A percentile compares a stretch with the other conserved stretches of the same genome.
These are phyloP conservation scores for Phyllosticta citribraziliensis DNA, from an alignment of 2,329 filamentous ascomycete species.

Conservation along the genomic window DNA sequence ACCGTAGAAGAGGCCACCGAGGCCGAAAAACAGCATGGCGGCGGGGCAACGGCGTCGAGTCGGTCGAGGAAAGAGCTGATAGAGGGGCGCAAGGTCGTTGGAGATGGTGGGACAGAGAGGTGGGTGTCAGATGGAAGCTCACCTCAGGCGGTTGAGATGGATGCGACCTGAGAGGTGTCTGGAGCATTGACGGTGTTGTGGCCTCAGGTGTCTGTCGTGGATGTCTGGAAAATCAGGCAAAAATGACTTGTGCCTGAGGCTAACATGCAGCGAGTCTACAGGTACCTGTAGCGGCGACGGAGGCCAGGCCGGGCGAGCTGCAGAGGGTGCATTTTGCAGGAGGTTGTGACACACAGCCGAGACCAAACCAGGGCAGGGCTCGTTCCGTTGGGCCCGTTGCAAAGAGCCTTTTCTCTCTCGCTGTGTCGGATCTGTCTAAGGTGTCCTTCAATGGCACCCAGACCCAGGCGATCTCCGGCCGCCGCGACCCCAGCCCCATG, in stretches of 20 bases:
- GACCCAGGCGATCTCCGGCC: neutral
- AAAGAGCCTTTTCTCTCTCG: too few relatives aligned
- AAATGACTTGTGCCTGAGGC: neutral
- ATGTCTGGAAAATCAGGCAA: neutral
- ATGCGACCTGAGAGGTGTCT: neutral
- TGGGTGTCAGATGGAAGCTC: neutral
- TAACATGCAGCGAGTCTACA: too few relatives aligned
- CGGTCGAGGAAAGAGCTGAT: neutral
- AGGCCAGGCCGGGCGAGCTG: too few relatives aligned
- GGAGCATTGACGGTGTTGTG: neutral
- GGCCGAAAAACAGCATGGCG: conserved; percentile 59
- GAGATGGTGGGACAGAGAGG: neutral
- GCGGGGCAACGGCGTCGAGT: neutral
- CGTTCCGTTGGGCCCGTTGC: too few relatives aligned
- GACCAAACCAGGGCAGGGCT: too few relatives aligned
- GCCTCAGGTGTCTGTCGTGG: neutral
- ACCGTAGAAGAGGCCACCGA: conserved; percentile 68
- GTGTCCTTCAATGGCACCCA: too few relatives aligned
- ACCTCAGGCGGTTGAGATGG: neutral
- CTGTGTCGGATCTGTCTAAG: too few relatives aligned
- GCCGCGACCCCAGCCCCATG: neutral
- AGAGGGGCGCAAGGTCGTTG: neutral
- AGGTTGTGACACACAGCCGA: too few relatives aligned
- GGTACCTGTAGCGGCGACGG: too few relatives aligned
- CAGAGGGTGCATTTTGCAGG: too few relatives aligned